Conservation (phyloP, 148 eudicot species). For the Rhododendron kiyosumense region DNA sequence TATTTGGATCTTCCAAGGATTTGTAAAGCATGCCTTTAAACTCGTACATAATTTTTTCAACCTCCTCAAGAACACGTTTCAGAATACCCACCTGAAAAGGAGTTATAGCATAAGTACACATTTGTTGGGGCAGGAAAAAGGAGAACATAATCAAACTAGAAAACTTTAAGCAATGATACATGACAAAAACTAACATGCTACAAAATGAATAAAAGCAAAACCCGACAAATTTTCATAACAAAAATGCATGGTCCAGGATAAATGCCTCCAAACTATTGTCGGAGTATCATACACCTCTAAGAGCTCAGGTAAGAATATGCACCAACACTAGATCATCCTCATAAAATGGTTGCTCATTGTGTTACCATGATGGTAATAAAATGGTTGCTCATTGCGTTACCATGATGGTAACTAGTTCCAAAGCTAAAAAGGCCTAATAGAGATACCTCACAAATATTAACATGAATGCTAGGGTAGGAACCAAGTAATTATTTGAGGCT, state of each 20-base stretch:
- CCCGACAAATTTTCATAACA: neutral
- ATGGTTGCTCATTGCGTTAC: too few species aligned
- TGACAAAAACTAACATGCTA: neutral
- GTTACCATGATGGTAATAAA: too few species aligned
- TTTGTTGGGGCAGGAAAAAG: neutral
- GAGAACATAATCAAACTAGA: neutral
- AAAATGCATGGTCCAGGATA: neutral
- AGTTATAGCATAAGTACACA: conserved; percentile 3
- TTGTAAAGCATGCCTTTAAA: conserved; percentile 85
- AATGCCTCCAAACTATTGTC: neutral
- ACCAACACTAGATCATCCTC: neutral
- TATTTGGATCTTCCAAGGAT: conserved; percentile 91
- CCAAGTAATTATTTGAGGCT: neutral
- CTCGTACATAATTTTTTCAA: conserved; percentile 95
- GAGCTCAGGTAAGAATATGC: neutral
- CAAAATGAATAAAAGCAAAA: neutral
- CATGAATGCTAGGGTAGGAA: neutral
- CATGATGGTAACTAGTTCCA: neutral
- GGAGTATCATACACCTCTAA: neutral
- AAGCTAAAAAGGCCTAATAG: neutral
- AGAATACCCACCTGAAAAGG: conserved; percentile 84
- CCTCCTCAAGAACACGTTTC: conserved; percentile 97
- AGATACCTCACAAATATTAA: neutral
- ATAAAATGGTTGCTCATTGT: neutral
- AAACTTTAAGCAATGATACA: neutral